phyloP scores from a whole-genome alignment of 1,284 basidiomycete genomes.

The Rhodotorula sp. region DNA sequence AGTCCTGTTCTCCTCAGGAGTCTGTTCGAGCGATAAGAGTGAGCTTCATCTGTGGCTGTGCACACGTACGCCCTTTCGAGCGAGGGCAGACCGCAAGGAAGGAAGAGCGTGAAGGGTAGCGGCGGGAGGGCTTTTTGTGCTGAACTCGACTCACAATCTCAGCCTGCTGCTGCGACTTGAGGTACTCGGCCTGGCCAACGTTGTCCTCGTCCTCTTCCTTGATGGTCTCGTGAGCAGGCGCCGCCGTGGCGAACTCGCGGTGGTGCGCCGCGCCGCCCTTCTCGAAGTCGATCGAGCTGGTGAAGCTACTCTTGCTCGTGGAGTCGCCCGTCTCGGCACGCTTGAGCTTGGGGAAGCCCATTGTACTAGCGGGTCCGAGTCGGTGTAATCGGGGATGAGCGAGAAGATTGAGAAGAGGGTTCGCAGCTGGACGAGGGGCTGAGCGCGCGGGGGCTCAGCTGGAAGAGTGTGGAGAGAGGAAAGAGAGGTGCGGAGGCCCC shows the following conservation, averaged over 20 bases:
- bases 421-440: too few relatives aligned
- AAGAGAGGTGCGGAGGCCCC: not conserved
- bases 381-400: not conserved
- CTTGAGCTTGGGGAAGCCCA: constrained; percentile 21
- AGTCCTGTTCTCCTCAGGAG: constrained; percentile 48
- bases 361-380: not conserved
- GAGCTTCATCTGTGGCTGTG: too few relatives aligned
- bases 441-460: not conserved
- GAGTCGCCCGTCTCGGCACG: constrained; percentile 19
- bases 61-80: too few relatives aligned
- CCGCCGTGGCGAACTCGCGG: constrained; percentile 38
- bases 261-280: constrained; percentile 41
- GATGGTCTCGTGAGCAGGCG: constrained; percentile 34
- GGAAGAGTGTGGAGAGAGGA: not conserved
- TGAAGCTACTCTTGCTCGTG: not conserved
- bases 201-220: constrained; percentile 48
- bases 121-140: too few relatives aligned
- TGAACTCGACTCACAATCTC: constrained; percentile 47
- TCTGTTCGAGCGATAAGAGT: constrained; percentile 30
- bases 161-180: constrained; percentile 46
- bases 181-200: constrained; percentile 48
- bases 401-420: not conserved
- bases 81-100: too few relatives aligned
- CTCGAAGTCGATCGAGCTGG: constrained; percentile 32
- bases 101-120: too few relatives aligned